Base-by-base conservation (phyloP, 2,329 filamentous ascomycete genomes). In the Pyricularia sp. region DNA sequence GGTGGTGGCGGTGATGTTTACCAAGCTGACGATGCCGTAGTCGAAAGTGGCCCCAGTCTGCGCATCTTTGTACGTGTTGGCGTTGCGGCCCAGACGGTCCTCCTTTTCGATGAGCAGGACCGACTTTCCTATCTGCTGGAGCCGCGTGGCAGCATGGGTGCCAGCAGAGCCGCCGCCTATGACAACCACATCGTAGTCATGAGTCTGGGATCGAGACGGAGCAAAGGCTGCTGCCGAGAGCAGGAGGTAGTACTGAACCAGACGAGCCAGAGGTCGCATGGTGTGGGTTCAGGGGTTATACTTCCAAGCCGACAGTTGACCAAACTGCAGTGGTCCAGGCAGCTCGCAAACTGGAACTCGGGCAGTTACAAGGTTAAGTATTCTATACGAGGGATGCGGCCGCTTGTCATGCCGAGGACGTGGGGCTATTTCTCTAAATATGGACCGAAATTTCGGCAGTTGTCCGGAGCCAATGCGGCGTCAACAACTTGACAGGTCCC, bases 61-160 rank as follows among this genome's bases (percentile, higher is more conserved):
- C 31, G 79, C 79, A 23, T 80, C 80, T 0, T 71, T 75, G 71
- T 82, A 85, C 3, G 82, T 85, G 25, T 83, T 73, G 2, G 80
- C 79, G 69, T 84, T 81, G 1, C 82, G 82, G 28, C 63, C 64
- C 28, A 69, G 64, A 14, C 23, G 63, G 12, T 61, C 64, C 11
- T 69, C 36, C n/a, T 30, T 58, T 58, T 74, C 73, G 23, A 74
- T 68, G 9, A 74, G 58, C 3, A 68, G 68, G 25, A 74, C 71
- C 10, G 69, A 70, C 36, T 73, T 70, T 30, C 70, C 71, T 1
- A 14, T n/a, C 30, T 72, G 70, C 26, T 70, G 66, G 17, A 74
- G 67, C 10, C 70, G 33, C 30, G 73, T 66, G 11, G 72, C 73
- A 3, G 73, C 66, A 66, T 72, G 72, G 1, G 64, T 66, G 5